Evolutionary conservation across 352 stramenopile species (phyloP).

Genomic region (Thalassiosira gravida): DNA sequence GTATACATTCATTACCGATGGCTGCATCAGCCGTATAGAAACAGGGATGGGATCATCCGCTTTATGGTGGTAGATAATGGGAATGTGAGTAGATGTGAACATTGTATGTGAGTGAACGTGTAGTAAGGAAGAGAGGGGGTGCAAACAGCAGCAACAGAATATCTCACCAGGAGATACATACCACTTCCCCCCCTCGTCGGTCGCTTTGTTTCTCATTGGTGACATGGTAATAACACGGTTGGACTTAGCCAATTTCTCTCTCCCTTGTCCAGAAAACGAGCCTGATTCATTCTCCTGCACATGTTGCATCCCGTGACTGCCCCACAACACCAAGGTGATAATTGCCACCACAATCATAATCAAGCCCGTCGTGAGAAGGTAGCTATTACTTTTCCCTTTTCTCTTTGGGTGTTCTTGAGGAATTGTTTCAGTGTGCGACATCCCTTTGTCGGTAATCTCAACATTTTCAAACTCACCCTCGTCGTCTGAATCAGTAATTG

Average conservation of each 20-base stretch:
- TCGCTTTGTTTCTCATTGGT: too few species aligned
- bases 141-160: too few species aligned
- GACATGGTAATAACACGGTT: too few species aligned
- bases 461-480: background rate
- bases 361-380: background rate
- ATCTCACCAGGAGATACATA: background rate
- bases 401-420: too few species aligned
- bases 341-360: background rate
- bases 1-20: constrained; percentile 15
- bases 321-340: background rate
- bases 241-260: background rate
- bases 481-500: background rate
- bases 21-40: constrained; percentile 10
- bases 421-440: too few species aligned
- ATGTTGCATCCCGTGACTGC: background rate
- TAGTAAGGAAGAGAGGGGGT: too few species aligned
- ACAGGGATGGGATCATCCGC: constrained; percentile 14
- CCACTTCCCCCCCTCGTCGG: background rate
- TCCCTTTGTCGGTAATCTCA: background rate
- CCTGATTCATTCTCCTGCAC: background rate
- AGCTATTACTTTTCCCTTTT: background rate
- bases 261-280: background rate
- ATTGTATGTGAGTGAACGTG: background rate
- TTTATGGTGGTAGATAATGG: too few species aligned
- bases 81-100: background rate